phyloP scores from a whole-genome alignment of 768 basidiomycete genomes.

The Suillus fuscotomentosus region DNA sequence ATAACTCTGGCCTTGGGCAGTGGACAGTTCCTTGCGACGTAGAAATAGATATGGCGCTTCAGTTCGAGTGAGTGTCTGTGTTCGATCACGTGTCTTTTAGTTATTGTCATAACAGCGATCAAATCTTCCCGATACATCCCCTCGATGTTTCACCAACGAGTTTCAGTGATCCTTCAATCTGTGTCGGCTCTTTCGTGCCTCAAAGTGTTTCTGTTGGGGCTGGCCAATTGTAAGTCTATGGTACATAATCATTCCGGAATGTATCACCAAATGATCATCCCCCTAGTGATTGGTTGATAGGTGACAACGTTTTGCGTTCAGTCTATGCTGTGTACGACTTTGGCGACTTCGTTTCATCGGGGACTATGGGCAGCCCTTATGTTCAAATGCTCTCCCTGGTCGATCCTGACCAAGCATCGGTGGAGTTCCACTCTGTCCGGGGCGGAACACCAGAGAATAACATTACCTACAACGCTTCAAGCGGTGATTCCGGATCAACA shows the following conservation, averaged over 20 bases:
- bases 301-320: conserved; percentile 81
- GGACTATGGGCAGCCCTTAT: conserved; percentile 73
- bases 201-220: conserved; percentile 53
- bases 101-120: conserved; percentile 45
- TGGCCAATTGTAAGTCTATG: conserved; percentile 60
- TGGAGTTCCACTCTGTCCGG: conserved; percentile 65
- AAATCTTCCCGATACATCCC: conserved; percentile 76
- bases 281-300: conserved; percentile 75
- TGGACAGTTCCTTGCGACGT: conserved; percentile 74
- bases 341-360: conserved; percentile 68
- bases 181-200: conserved; percentile 77
- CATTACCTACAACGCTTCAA: conserved; percentile 61
- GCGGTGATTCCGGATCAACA: conserved; percentile 42
- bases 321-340: conserved; percentile 84
- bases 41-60: conserved; percentile 78
- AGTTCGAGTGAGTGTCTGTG: conserved; percentile 57
- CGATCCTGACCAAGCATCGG: conserved; percentile 66
- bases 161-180: conserved; percentile 44
- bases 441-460: conserved; percentile 64
- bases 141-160: conserved; percentile 64
- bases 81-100: conserved; percentile 5
- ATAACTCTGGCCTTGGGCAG: conserved; percentile 47
- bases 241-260: neutral
- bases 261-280: conserved; percentile 5
- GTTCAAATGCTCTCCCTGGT: conserved; percentile 71